Evolutionary conservation across 2,329 filamentous ascomycete species (phyloP), one percentile per base, ranked within the genome.

Genomic region (Calonectria crousiana): DNA sequence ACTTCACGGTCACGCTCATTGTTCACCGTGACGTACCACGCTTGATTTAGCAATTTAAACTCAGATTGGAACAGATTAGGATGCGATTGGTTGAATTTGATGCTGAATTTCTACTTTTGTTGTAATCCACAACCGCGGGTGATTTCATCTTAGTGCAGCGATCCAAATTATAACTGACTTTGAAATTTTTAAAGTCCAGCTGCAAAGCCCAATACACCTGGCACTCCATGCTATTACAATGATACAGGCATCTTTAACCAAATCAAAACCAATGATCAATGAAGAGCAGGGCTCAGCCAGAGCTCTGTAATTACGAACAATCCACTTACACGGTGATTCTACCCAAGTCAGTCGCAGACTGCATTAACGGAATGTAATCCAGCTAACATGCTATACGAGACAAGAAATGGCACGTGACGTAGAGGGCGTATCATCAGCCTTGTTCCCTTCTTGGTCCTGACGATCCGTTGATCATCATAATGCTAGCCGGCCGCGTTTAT

Each of bases 391-490:
- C 44, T 47, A 47, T 47, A 47, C 44, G 44, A 47, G 44, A 10
- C 20, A 47, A 23, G 10, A 8, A 13, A 3, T 13, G 10, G 13
- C n/a, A 23, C 0, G 20, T 13, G 20, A 47, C 44, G 44, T 23
- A 23, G 13, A 47, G 9, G 44, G n/a, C n/a, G n/a, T 4, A 13
- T 13, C 13, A n/a, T 13, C 44, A 47, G 44, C 44, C 44, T 47
- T 47, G 44, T 47, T 47, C n/a, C n/a, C 44, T 20, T 20, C 6
- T n/a, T n/a, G 44, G 44, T n/a, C n/a, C 44, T 13, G 38, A 41
- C 23, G 56, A 62, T 41, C 34, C n/a, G 56, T 38, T 62, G 56
- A 62, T 62, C 56, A 28, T 41, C 36, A 62, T 62, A 18, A 62
- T 62, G 23, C 56, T 26, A 62, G 56, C 36, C 56, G 38, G 34